Evolutionary conservation across 495 filamentous ascomycete species (phyloP).

Genomic region (Xylaria telfairii): DNA sequence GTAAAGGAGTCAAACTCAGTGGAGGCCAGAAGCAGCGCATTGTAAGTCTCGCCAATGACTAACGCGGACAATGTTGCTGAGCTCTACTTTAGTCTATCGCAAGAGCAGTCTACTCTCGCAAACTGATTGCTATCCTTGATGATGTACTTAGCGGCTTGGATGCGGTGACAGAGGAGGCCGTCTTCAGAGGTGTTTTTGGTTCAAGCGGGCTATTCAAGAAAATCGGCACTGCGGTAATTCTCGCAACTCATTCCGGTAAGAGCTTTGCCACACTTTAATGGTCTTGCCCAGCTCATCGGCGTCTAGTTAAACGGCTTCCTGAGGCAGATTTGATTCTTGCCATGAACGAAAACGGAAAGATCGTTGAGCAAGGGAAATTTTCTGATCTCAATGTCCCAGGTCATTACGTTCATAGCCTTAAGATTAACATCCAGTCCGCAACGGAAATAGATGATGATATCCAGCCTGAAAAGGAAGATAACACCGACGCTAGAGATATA

Average conservation of each 20-base stretch:
- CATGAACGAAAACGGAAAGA: slow-evolving; percentile 39
- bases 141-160: slow-evolving; percentile 43
- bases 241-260: slow-evolving; percentile 33
- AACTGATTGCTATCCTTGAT: slow-evolving; percentile 36
- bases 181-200: slow-evolving; percentile 59
- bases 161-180: slow-evolving; percentile 50
- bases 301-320: slow-evolving; percentile 39
- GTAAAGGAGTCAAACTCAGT: slow-evolving; percentile 62
- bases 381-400: slow-evolving; percentile 33
- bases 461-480: neutral
- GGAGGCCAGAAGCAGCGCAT: slow-evolving; percentile 66
- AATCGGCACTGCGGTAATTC: slow-evolving; percentile 42
- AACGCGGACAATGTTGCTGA: neutral
- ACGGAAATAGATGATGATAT: neutral
- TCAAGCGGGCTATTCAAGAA: slow-evolving; percentile 41
- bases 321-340: slow-evolving; percentile 48
- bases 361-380: slow-evolving; percentile 48
- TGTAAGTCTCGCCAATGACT: slow-evolving; percentile 30
- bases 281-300: neutral
- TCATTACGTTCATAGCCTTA: slow-evolving; percentile 33
- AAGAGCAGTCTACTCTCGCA: slow-evolving; percentile 36
- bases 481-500: neutral
- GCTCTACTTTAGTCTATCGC: slow-evolving; percentile 28
- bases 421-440: neutral
- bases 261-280: neutral